phyloP scores from a whole-genome alignment of 164 flowering plant genomes.

The Magnolia kwangsiensis region DNA sequence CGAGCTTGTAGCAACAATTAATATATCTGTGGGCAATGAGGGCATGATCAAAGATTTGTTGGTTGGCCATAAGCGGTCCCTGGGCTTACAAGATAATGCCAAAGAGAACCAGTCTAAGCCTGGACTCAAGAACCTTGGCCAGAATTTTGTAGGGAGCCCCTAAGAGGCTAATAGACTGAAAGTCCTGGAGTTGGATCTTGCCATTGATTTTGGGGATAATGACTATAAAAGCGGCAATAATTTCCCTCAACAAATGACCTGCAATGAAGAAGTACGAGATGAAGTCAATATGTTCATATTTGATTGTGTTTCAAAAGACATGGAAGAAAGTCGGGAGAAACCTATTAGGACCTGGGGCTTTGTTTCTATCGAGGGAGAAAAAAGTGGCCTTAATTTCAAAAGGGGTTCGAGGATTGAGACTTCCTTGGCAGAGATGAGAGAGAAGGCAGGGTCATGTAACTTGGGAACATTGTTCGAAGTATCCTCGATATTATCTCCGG shows the following conservation, averaged over 20 bases:
- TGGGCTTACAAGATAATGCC: background rate
- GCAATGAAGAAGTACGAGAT: background rate
- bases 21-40: background rate
- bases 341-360: background rate
- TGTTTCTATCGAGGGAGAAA: background rate
- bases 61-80: background rate
- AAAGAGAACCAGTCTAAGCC: background rate
- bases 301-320: background rate
- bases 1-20: background rate
- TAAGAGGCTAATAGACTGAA: background rate
- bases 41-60: background rate
- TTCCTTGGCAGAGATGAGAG: background rate
- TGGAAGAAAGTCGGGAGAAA: background rate
- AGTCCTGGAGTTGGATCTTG: background rate
- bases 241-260: background rate
- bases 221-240: background rate
- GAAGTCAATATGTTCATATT: background rate
- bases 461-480: too few relatives aligned
- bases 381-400: background rate
- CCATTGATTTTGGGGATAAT: background rate
- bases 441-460: too few relatives aligned
- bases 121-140: background rate
- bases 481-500: too few relatives aligned
- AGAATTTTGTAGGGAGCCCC: too few relatives aligned
- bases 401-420: background rate